Percentiles rank a stretch among this genome's conserved stretches.
These are phyloP conservation scores for Arxiozyma telluris DNA, from an alignment of 1,139 yeast genomes.

Conservation along the genomic window DNA sequence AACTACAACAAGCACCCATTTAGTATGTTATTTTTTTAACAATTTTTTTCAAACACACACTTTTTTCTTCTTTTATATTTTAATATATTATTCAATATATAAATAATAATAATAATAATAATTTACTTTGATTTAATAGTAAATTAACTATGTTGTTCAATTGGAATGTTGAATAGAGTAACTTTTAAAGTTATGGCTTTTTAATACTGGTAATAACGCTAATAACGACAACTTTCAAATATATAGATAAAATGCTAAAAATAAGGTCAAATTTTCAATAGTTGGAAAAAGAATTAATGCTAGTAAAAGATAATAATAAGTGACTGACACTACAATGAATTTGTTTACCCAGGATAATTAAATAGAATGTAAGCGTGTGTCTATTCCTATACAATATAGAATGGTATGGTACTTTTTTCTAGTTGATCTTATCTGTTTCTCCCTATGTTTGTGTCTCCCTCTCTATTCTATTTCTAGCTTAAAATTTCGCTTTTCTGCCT, in stretches of 20 bases:
- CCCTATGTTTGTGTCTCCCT: background rate
- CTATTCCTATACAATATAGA: too few species aligned
- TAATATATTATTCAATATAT: too few species aligned
- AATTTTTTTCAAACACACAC: background rate
- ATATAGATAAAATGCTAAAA: too few species aligned
- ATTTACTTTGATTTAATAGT: background rate
- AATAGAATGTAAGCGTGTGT: background rate
- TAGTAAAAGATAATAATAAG: background rate
- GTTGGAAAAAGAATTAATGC: background rate
- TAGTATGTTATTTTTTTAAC: background rate
- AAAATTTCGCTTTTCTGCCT: background rate
- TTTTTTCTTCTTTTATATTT: too few species aligned
- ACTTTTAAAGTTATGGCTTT: too few species aligned
- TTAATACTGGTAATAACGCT: background rate
- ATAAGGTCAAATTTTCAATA: background rate
- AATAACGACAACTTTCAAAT: too few species aligned
- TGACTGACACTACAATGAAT: background rate
- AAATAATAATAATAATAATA: too few species aligned
- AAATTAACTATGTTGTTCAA: background rate
- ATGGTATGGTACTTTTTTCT: background rate
- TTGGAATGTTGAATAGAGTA: background rate
- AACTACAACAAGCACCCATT: conserved; percentile 67
- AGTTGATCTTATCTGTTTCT: background rate
- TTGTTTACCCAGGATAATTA: background rate
- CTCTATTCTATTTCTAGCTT: background rate